Base-by-base conservation (phyloP, 2,329 filamentous ascomycete species). In the Aurifilum marmelostoma region DNA sequence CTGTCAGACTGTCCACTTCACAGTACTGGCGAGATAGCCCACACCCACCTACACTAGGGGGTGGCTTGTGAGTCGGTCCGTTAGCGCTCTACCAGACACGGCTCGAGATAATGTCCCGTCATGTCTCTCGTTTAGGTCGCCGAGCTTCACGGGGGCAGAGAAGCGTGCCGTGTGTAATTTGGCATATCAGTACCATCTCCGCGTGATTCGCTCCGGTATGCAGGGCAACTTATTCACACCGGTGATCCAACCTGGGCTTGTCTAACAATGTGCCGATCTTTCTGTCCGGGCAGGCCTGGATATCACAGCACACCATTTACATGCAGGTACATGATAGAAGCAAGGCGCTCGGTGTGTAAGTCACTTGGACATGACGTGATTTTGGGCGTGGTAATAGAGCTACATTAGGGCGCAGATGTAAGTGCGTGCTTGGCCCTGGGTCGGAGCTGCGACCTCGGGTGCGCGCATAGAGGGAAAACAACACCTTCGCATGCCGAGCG, bases 21-120 rank as follows among this genome's bases (percentile, higher is more conserved):
- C n/a, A n/a, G n/a, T n/a, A n/a, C 56, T 21, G 32, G 27, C 32
- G 7, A 59, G 7, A 27, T 34, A 16, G 9, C 54, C 21, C 50
- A 24, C 24, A 29, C 50, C 50, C 7, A n/a, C 21, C 8, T 29
- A 29, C 24, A 29, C 32, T 37, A 59, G 56, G 56, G 56, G 56
- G 56, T 59, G 56, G 56, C 56, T 59, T 59, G 56, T 1, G 7
- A 59, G 29, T 59, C 32, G 56, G 56, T 37, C 56, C 56, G 32
- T 59, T 59, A 59, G 56, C 56, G 56, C 32, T 9, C 21, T 21
- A 47, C 11, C 52, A 18, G 4, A 50, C 5, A 50, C 4, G 1
- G 3, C 7, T n/a, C 47, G 6, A 16, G 21, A 3, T 50, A n/a
- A 16, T 1, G 12, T 59, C 27, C 56, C 56, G 32, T 34, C 56